Base-by-base conservation (phyloP, 2,329 filamentous ascomycete genomes). In the Ceratocystis colombiana region DNA sequence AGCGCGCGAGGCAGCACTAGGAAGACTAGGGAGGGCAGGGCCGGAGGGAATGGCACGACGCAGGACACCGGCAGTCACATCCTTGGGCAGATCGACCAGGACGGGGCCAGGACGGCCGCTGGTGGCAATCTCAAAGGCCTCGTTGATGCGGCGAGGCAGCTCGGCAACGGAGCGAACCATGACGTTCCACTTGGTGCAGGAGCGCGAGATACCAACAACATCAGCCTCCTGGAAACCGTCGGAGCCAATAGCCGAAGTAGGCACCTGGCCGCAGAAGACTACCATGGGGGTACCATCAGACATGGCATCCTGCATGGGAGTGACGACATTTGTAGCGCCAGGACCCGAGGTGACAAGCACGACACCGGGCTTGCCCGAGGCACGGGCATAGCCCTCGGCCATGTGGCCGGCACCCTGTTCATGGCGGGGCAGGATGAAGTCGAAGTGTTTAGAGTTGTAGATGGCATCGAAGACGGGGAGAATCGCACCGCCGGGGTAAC, bases 341-440 rank as follows among this genome's bases (percentile, higher is more conserved):
- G 94, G 94, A 45, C 94, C 94, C 12, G 94, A 97, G 46, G 94
- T 99, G 70, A 99, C 94, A 68, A 99, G 82, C 67, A 99, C 94
- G 67, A 97, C 94, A 74, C 94, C 94, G 67, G 92, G 91, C 79
- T 91, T 92, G 71, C 94, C 94, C 64, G 88, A 93, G 67, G 91
- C 93, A 72, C 94, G 87, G 66, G 94, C 94, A 75, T 97, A 97
- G 64, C 94, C 94, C 78, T 97, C 88, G 17, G 94, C 94, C 94
- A 97, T 99, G 78, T 99, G 94, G 70, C 94, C 94, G 67, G 94
- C 94, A 71, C 94, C 94, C 78, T 99, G 94, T 79, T 97, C 94
- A 78, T 99, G 94, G 77, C 89, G 86, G 37, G 94, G 94, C 7
- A 97, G 85, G 76, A 97, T 86, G 74, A 99, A 97, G 69, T 96